Conservation (phyloP, 2,329 filamentous ascomycete species). For the Trichoderma citrinoviride region DNA sequence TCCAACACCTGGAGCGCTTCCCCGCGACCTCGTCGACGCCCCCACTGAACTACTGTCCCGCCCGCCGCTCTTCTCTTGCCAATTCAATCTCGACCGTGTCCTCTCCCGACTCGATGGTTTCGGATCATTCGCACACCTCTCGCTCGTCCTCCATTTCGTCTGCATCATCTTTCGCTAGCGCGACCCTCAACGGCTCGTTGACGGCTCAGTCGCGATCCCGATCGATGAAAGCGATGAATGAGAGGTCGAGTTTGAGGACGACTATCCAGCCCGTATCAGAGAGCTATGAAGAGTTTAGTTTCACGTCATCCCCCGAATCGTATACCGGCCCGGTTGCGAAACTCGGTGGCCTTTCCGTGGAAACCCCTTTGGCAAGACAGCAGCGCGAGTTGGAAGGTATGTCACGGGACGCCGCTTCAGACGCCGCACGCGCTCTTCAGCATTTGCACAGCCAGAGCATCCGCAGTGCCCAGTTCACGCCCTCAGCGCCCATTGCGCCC, state of each 20-base stretch:
- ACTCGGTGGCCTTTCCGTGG: conserved; percentile 49
- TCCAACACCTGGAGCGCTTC: conserved; percentile 55
- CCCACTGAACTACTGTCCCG: conserved; percentile 48
- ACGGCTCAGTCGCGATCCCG: conserved; percentile 64
- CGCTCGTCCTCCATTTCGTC: conserved; percentile 65
- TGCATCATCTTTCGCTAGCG: conserved; percentile 58
- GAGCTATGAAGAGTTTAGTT: conserved; percentile 50
- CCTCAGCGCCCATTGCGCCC: conserved; percentile 31
- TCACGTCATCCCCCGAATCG: conserved; percentile 56
- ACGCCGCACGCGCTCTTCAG: conserved; percentile 58
- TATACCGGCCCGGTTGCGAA: conserved; percentile 54
- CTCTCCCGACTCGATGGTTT: conserved; percentile 66
- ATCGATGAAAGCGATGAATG: conserved; percentile 56
- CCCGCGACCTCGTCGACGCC: conserved; percentile 49
- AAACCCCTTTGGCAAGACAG: conserved; percentile 46
- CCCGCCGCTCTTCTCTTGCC: conserved; percentile 61
- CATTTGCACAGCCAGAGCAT: conserved; percentile 56
- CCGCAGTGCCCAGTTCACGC: conserved; percentile 38
- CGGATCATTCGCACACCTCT: conserved; percentile 59
- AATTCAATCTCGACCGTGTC: conserved; percentile 62
- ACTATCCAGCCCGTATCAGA: conserved; percentile 58
- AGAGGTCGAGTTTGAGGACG: conserved; percentile 53
- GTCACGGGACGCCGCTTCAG: conserved; percentile 44
- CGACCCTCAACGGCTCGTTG: conserved; percentile 51
- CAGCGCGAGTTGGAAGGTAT: conserved; percentile 47